phyloP scores from a whole-genome alignment of 345 rosid species.

The Brassica juncea region DNA sequence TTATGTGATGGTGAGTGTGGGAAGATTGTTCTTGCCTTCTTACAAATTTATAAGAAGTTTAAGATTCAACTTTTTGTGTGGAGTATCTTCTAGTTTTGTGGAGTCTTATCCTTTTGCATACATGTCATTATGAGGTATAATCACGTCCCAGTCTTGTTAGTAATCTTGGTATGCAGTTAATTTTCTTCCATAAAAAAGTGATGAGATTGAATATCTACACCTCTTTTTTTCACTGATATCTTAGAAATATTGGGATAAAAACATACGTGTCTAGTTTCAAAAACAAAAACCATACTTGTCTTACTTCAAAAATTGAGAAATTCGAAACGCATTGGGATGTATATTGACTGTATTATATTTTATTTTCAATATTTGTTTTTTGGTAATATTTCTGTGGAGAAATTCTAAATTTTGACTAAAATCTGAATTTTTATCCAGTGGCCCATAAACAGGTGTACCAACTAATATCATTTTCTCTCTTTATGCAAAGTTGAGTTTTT shows the following conservation, averaged over 20 bases:
- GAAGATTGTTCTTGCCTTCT: background rate
- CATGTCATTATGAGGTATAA: background rate
- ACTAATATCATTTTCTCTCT: background rate
- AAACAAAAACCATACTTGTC: background rate
- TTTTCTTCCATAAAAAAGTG: background rate
- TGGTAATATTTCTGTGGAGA: background rate
- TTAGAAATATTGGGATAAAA: background rate
- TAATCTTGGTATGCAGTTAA: background rate
- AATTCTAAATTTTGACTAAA: background rate
- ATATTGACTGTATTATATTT: background rate
- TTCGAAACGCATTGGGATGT: background rate
- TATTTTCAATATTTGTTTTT: background rate
- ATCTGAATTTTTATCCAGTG: background rate
- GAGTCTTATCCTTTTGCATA: background rate
- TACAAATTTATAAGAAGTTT: conserved; percentile 22
- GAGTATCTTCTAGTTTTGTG: background rate
- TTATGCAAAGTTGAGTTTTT: background rate
- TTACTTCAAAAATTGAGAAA: background rate
- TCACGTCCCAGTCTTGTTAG: background rate
- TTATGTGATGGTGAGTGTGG: background rate
- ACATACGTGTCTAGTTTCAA: background rate
- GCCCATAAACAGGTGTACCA: background rate
- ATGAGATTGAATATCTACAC: background rate
- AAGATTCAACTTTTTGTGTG: background rate
- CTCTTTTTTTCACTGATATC: background rate